Percentiles rank a stretch among this genome's conserved stretches.
Evolutionary conservation across 768 basidiomycete genomes (phyloP).

Genomic region (Suillus spraguei): DNA sequence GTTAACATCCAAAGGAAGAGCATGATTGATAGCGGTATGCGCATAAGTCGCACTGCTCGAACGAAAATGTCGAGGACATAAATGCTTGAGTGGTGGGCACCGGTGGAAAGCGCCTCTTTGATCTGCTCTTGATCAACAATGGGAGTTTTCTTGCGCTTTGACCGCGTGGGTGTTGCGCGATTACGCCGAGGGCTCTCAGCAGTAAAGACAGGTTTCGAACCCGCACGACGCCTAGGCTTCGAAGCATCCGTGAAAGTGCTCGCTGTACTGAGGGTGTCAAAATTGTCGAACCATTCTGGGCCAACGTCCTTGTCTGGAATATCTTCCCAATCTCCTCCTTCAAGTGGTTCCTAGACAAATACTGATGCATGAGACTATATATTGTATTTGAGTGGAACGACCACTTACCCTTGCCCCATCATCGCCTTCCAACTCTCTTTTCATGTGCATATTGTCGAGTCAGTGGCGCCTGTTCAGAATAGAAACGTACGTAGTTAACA

Average conservation of each 20-base stretch:
- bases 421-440: not conserved
- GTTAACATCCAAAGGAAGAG: constrained; percentile 55
- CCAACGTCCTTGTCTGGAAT: not conserved
- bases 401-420: not conserved
- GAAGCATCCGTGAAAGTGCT: not conserved
- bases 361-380: not conserved
- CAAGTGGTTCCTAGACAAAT: not conserved
- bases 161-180: constrained; percentile 20
- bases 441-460: not conserved
- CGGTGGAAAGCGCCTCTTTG: constrained; percentile 22
- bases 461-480: not conserved
- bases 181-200: constrained; percentile 1
- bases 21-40: constrained; percentile 56
- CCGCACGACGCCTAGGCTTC: not conserved
- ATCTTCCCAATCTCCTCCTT: constrained; percentile 6
- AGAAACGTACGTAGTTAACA: not conserved
- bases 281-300: not conserved
- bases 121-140: constrained; percentile 30
- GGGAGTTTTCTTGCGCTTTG: constrained; percentile 33
- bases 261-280: not conserved
- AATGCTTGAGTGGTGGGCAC: constrained; percentile 29
- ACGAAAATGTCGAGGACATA: constrained; percentile 54
- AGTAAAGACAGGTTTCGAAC: not conserved
- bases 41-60: constrained; percentile 50
- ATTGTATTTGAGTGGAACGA: not conserved